Evolutionary conservation across 495 filamentous ascomycete species (phyloP).

Genomic region (Chaetomium cochliodes): DNA sequence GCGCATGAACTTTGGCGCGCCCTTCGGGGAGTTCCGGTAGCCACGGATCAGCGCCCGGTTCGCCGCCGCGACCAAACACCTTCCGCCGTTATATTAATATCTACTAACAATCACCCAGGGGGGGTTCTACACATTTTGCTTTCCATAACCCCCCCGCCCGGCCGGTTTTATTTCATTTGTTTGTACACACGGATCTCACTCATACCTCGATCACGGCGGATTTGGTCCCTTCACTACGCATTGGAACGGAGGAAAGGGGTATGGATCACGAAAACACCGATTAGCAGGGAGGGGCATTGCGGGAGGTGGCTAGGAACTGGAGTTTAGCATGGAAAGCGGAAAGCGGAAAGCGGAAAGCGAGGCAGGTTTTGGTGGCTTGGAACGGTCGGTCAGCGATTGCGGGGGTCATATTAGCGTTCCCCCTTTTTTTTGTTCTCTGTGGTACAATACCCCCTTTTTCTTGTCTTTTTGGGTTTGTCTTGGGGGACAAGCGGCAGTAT

Average conservation of each 20-base stretch:
- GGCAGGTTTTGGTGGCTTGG: constrained; percentile 4
- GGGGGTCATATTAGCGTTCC: background rate
- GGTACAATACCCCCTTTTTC: constrained; percentile 17
- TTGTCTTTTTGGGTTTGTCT: background rate
- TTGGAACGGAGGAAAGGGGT: background rate
- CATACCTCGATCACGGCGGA: background rate
- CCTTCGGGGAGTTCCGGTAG: constrained; percentile 34
- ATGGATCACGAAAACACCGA: background rate
- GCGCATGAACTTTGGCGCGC: constrained; percentile 61
- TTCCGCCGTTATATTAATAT: background rate
- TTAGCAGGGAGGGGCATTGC: background rate
- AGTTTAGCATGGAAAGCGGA: background rate
- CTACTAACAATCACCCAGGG: background rate
- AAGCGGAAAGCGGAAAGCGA: constrained; percentile 4
- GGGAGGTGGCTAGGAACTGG: background rate
- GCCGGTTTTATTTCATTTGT: constrained; percentile 4
- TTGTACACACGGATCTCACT: background rate
- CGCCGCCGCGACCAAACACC: background rate
- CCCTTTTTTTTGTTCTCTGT: background rate
- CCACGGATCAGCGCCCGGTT: background rate
- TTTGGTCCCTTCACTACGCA: background rate
- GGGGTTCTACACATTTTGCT: background rate
- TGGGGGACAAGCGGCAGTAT: background rate
- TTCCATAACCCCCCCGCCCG: background rate
- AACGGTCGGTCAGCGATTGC: background rate